Conservation (phyloP, 129 eudicot species). For the Chrysanthemum lavandulifolium region DNA sequence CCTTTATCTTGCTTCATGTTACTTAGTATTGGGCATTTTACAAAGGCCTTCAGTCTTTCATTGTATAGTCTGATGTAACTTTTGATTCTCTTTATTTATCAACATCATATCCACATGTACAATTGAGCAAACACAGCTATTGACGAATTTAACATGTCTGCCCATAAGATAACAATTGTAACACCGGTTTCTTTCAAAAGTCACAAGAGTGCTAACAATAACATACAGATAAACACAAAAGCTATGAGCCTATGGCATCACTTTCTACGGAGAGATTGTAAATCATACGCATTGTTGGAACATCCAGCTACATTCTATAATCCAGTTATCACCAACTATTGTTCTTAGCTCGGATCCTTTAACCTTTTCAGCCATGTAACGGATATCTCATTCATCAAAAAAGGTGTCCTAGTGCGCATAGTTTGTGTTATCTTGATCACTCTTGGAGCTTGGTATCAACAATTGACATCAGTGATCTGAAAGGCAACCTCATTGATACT, state of each 20-base stretch:
- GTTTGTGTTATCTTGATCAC: slow-evolving; percentile 62
- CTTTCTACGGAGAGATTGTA: slow-evolving; percentile 29
- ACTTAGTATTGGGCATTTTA: neutral
- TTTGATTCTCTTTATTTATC: neutral
- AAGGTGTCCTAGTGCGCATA: slow-evolving; percentile 59
- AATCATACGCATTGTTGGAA: neutral
- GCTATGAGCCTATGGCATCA: slow-evolving; percentile 14
- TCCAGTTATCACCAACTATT: neutral
- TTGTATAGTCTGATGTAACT: neutral
- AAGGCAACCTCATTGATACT: slow-evolving; percentile 45
- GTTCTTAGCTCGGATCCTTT: slow-evolving; percentile 65
- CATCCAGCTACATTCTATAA: neutral
- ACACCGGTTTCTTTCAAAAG: neutral
- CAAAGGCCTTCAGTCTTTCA: too few relatives aligned
- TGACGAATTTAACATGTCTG: neutral
- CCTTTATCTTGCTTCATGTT: too few relatives aligned
- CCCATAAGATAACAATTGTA: neutral
- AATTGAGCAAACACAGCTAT: neutral
- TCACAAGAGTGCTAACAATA: neutral
- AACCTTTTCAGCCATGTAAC: slow-evolving; percentile 82
- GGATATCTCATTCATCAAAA: slow-evolving; percentile 86
- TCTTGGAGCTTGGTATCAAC: slow-evolving; percentile 63
- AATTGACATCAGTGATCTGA: slow-evolving; percentile 48
- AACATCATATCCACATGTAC: neutral
- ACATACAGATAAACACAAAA: neutral